Base-by-base conservation (phyloP, 2,329 filamentous ascomycete genomes). In the Trichoderma breve region DNA sequence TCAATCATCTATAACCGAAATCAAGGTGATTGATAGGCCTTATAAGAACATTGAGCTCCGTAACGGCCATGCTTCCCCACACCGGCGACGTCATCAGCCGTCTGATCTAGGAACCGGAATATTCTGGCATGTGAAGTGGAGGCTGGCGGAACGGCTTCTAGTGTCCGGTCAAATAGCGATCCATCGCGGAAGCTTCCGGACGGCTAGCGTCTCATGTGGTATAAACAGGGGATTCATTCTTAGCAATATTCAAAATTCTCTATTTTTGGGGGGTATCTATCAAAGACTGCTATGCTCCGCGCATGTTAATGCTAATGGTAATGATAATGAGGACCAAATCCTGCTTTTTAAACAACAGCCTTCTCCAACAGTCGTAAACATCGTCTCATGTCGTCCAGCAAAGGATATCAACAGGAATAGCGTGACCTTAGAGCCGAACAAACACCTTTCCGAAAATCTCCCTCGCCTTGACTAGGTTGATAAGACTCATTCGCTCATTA, bases 381-480 rank as follows among this genome's bases (percentile, higher is more conserved):
- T 12, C 28, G 18, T 32, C 55, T 32, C 28, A 4, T n/a, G 28
- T 60, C 60, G 12, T 30, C 14, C 60, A 11, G 8, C 36, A n/a
- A 65, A 8, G 30, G n/a, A 26, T 14, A 6, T 5, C 2, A 39
- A 26, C 2, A 28, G 9, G 7, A 4, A 26, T 26, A 66, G 12
- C 7, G 5, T 12, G 39, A 43, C 9, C 53, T 68, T 30, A 88
- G 69, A 96, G 79, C 74, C 90, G 89, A 75, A 86, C 84, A 83
- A 99, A 99, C 6, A 98, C 93, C 79, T 89, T 89, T 74, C 90
- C 91, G 76, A 99, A 96, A 73, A 99, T 97, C 81, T 96, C 94
- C 74, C 95, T 89, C 74, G 94, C 96, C 83, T 97, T 98, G 73
- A 94, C 89, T 76, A 99, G 79, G 81, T 99, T 99, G 76, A 93